Base-by-base conservation (phyloP, 1,139 yeast species). In the Saccharomyces hybrid region DNA sequence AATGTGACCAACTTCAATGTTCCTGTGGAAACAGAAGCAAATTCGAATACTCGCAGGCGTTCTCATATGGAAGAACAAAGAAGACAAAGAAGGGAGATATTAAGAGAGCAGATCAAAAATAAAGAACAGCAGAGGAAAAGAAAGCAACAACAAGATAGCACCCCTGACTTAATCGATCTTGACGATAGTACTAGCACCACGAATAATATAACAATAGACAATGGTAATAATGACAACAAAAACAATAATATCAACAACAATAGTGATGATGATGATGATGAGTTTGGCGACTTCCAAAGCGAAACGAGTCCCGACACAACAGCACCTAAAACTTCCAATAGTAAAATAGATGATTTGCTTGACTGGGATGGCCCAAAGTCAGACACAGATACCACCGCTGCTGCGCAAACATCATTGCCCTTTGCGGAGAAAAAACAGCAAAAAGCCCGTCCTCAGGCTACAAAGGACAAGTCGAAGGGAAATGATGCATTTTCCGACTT, bases 261-360 rank as follows among this genome's bases (percentile, higher is more conserved):
- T 14, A 50, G 41, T 11, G 57, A 27, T 11, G 60, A 62, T 19
- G 68, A 68, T 13, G 71, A 68, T 25, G 73, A 70, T 53, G 73
- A 68, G 9, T 70, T 69, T 55, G 74, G 73, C 9, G 73, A 69
- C 41, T 70, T 70, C 61, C 72, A 70, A 58, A 62, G 66, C 47
- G 72, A 68, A 23, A 47, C 54, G 14, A 53, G 44, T 28, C 53
- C 52, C 46, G 44, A 44, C n/a, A 46, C 32, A 23, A 31, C 49
- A 11, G 29, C 13, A 25, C 49, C 25, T 27, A 50, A 23, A 47
- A 23, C 44, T 7, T 19, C 44, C 11, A 19, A 19, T 4, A 11
- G 44, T 8, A 25, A 14, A 38, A 38, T 38, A 16, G 44, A 38
- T 38, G 25, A 38, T 14, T 11, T 46, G 51, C 23, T 49, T 34